Evolutionary conservation across 2,329 filamentous ascomycete species (phyloP), one percentile per base, ranked within the genome.

Genomic region (Cylindrodendrum hubeiense): DNA sequence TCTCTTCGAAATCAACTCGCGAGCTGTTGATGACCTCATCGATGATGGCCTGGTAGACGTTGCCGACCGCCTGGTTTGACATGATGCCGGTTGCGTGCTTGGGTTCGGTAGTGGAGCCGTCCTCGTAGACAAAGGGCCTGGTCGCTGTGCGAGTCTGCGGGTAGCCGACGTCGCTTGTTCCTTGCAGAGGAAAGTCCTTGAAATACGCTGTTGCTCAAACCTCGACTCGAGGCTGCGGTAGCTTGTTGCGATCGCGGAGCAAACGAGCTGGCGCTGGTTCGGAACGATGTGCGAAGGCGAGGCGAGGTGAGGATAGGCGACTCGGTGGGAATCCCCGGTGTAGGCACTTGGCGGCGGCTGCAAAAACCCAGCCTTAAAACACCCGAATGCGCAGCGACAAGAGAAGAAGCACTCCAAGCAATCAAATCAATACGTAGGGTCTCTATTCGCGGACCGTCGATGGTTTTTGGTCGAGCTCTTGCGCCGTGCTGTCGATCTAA

Each of bases 1-100:
- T 94, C 83, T 99, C 96, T 80, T 99, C 96, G 79, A 99, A 98
- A 82, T 98, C 96, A 77, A 95, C 93, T 77, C 93, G 89, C 76
- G 95, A 98, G 72, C 93, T 92, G 74, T 95, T 91, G 81, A 98
- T 93, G 78, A 99, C 94, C 83, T 96, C 93, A 68, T 91, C 86
- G 77, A 93, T 93, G 79, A 93, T 90, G 75, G 86, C 84, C 80
- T 90, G 86, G 81, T 98, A 99, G 76, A 98, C 91, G 71, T 84
- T 83, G 76, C 96, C 96, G 84, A 90, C 87, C 17, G 82, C 81
- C 50, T 79, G 75, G 79, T 90, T 89, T 64, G 87, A 89, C 87
- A 90, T 89, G 63, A 69, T 83, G 53, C 24, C 57, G 54, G 43
- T 63, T 67, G 61, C 62, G 61, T 54, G 22, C 33, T 56, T 58